A percentile compares a stretch with the other conserved stretches of the same genome.
Conservation (phyloP, 257 asterid species). For the Eucommia ulmoides region DNA sequence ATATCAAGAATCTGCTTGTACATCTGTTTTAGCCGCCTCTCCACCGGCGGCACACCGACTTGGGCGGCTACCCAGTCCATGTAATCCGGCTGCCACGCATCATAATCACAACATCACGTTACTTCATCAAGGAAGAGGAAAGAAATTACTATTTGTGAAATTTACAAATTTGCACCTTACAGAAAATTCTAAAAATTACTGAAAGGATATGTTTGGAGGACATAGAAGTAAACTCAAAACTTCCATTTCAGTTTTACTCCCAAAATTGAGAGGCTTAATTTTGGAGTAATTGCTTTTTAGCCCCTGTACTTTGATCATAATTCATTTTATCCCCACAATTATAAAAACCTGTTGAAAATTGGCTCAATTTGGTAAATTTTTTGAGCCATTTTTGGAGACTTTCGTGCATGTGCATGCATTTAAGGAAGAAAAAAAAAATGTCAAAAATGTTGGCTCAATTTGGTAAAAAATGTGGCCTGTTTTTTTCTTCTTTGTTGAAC, state of each 20-base stretch:
- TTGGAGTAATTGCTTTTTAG: neutral
- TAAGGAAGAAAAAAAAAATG: no score
- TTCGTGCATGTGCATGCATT: no score
- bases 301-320: no score
- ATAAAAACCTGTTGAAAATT: no score
- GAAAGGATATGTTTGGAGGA: neutral
- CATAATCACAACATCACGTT: neutral
- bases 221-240: neutral
- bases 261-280: neutral
- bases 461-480: no score
- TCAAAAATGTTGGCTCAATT: no score
- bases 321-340: no score
- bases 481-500: no score
- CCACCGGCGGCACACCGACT: conserved; percentile 29
- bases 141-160: neutral
- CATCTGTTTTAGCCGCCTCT: conserved; percentile 6
- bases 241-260: neutral
- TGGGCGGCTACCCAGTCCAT: conserved; percentile 43
- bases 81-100: conserved; percentile 43
- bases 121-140: neutral
- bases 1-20: no score
- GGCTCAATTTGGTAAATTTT: no score
- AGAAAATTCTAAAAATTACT: neutral
- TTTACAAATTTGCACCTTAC: neutral
- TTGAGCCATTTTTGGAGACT: no score